Evolutionary conservation across 371 early-diverging fungal genomes (phyloP).

Genomic region (Apophysomyces variabilis): DNA sequence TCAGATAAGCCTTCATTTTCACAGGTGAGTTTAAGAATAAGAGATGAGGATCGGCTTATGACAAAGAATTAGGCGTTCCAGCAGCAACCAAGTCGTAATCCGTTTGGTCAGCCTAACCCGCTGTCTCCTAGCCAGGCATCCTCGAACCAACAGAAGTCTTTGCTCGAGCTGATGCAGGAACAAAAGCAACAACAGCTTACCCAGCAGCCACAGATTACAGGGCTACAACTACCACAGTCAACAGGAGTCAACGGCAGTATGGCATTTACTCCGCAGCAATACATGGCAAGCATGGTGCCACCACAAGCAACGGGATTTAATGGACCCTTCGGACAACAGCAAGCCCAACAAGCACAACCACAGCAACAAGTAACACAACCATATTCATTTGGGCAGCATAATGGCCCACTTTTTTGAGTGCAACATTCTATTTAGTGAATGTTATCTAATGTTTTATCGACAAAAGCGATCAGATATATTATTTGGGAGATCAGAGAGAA

Average conservation of each 20-base stretch:
- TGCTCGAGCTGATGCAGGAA: slow-evolving; percentile 44
- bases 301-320: slow-evolving; percentile 7
- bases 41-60: no score
- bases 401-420: background rate
- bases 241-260: slow-evolving; percentile 12
- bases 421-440: background rate
- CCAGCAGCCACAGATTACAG: slow-evolving; percentile 21
- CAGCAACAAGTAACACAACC: background rate
- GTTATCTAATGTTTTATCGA: background rate
- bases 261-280: background rate
- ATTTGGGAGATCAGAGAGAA: no score
- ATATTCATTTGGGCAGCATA: background rate
- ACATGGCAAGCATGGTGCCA: background rate
- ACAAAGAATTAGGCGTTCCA: slow-evolving; percentile 23
- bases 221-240: slow-evolving; percentile 3
- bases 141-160: slow-evolving; percentile 24
- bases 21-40: background rate
- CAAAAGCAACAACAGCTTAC: slow-evolving; percentile 37
- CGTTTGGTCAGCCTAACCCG: slow-evolving; percentile 39
- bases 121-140: slow-evolving; percentile 17
- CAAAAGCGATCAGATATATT: no score
- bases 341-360: background rate
- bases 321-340: background rate
- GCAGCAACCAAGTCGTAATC: slow-evolving; percentile 41
- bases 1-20: background rate